phyloP scores from a whole-genome alignment of 176 grass and related monocot genomes.

The Tuctoria greenei region DNA sequence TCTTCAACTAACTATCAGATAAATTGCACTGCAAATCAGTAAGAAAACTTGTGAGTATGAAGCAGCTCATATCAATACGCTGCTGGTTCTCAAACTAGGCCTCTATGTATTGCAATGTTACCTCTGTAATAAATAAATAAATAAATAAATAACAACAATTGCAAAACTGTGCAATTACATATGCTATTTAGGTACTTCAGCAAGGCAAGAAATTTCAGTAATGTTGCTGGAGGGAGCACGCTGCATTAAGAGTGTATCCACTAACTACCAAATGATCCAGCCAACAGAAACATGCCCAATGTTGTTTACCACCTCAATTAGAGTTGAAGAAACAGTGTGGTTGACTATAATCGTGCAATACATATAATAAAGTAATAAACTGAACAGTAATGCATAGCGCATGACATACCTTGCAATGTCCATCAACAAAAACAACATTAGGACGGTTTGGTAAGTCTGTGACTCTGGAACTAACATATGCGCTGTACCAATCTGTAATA shows the following conservation, averaged over 20 bases:
- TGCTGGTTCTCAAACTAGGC: too few relatives aligned
- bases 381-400: conserved; percentile 10
- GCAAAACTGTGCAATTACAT: too few relatives aligned
- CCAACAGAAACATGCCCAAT: not conserved
- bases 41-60: not conserved
- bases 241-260: not conserved
- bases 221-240: not conserved
- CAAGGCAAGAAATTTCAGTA: not conserved
- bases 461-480: conserved; percentile 93
- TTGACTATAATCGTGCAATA: conserved; percentile 10
- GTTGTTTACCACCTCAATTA: not conserved
- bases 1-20: conserved; percentile 25
- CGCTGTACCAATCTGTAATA: conserved; percentile 97
- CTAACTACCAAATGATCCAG: not conserved
- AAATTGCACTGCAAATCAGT: not conserved
- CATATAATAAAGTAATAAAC: conserved; percentile 26
- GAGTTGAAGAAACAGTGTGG: conserved; percentile 4
- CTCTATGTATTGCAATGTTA: too few relatives aligned
- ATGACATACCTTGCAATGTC: conserved; percentile 89
- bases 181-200: not conserved
- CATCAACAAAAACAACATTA: conserved; percentile 88
- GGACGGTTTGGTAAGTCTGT: conserved; percentile 60
- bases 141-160: too few relatives aligned
- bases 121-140: too few relatives aligned
- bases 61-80: not conserved